These are phyloP conservation scores for Phycomyces blakesleeanus DNA, from an alignment of 192 early-diverging fungal genomes.

Conservation along the genomic window DNA sequence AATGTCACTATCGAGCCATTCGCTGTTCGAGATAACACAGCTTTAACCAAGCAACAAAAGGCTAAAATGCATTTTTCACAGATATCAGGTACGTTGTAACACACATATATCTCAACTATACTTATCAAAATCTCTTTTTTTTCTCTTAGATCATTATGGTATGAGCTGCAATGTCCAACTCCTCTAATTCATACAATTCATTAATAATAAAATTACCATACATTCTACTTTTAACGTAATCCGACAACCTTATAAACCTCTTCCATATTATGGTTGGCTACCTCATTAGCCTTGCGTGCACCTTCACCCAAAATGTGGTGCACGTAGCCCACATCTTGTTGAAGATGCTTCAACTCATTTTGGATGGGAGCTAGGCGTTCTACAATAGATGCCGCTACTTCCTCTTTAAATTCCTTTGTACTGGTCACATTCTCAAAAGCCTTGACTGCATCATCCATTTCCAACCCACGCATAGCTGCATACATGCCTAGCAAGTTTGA, in stretches of 20 bases:
- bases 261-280: constrained; percentile 57
- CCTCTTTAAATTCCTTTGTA: constrained; percentile 71
- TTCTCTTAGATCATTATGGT: constrained; percentile 41
- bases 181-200: constrained; percentile 1
- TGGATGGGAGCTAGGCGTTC: constrained; percentile 62
- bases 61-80: constrained; percentile 28
- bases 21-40: constrained; percentile 2
- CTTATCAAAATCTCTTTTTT: not conserved
- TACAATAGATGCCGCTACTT: constrained; percentile 61
- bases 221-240: constrained; percentile 27
- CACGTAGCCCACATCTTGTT: constrained; percentile 58
- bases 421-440: constrained; percentile 44
- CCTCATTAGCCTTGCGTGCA: constrained; percentile 56
- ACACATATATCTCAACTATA: not conserved
- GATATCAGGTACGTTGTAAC: constrained; percentile 32
- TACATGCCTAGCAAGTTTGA: constrained; percentile 82
- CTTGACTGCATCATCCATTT: constrained; percentile 45
- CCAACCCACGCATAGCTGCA: constrained; percentile 43
- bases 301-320: constrained; percentile 61
- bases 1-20: constrained; percentile 29
- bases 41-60: no score
- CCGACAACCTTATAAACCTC: constrained; percentile 57
- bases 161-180: constrained; percentile 19
- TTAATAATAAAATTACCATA: not conserved
- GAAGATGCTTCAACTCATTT: constrained; percentile 53